A percentile compares a stretch with the other conserved stretches of the same genome.
phyloP scores from a whole-genome alignment of 257 asterid genomes.

The Solanum dulcamara region DNA sequence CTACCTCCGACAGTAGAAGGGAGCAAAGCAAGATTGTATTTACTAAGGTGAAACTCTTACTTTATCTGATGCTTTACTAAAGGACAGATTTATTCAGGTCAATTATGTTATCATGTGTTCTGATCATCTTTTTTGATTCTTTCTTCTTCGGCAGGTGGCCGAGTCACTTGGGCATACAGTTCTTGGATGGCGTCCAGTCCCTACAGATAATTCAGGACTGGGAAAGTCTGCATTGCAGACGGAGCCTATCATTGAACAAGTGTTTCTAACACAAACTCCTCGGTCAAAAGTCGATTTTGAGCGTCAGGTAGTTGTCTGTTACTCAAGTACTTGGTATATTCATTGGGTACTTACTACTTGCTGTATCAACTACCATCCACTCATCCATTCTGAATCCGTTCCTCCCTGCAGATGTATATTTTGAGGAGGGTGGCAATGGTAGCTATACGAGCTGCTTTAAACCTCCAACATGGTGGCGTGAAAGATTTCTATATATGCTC shows the following conservation, averaged over 20 bases:
- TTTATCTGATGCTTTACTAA: not conserved
- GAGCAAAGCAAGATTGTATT: constrained; percentile 88
- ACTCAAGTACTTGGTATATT: not conserved
- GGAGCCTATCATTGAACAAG: constrained; percentile 94
- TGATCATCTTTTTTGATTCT: not conserved
- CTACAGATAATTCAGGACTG: constrained; percentile 88
- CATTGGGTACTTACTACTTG: not conserved
- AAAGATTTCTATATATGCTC: constrained; percentile 93
- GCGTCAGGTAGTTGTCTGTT: constrained; percentile 57
- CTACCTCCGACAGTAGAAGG: constrained; percentile 78
- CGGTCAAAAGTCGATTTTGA: constrained; percentile 78
- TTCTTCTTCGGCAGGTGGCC: constrained; percentile 53
- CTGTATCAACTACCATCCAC: not conserved
- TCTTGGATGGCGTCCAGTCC: constrained; percentile 93
- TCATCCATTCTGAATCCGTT: not conserved
- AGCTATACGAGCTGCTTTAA: constrained; percentile 93
- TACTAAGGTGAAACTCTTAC: constrained; percentile 42
- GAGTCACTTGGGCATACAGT: constrained; percentile 96
- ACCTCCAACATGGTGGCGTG: constrained; percentile 84
- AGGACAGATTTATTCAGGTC: not conserved
- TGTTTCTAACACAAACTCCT: constrained; percentile 77
- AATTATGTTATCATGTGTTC: not conserved
- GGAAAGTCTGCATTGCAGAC: constrained; percentile 94
- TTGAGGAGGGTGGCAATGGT: constrained; percentile 97
- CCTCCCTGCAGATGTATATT: constrained; percentile 68